Percentiles rank a stretch among this genome's conserved stretches.
phyloP scores from a whole-genome alignment of 805 yeast species.

The Candida caryicola region DNA sequence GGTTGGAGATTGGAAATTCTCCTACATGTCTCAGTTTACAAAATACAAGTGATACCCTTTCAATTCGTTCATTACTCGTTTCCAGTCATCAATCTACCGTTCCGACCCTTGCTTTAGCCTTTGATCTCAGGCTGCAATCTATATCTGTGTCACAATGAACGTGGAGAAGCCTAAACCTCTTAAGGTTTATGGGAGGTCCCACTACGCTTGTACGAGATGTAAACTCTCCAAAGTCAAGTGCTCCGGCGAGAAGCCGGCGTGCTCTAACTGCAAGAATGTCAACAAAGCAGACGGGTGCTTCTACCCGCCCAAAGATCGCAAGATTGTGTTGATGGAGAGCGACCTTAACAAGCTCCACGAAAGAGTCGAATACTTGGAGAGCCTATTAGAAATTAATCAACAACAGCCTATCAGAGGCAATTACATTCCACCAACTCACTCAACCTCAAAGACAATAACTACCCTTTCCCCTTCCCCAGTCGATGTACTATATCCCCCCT shows the following conservation, averaged over 20 bases:
- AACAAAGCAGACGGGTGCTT: slow-evolving; percentile 31
- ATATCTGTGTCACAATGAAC: neutral
- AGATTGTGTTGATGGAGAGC: slow-evolving; percentile 42
- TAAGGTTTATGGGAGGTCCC: slow-evolving; percentile 41
- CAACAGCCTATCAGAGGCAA: slow-evolving; percentile 3
- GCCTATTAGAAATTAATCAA: neutral
- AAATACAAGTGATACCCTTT: too few relatives aligned
- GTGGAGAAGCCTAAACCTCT: slow-evolving; percentile 24
- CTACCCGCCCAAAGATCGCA: slow-evolving; percentile 39
- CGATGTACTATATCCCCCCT: neutral
- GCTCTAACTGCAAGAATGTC: slow-evolving; percentile 37
- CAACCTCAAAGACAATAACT: neutral
- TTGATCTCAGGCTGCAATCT: too few relatives aligned
- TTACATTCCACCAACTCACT: neutral
- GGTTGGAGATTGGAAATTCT: too few relatives aligned
- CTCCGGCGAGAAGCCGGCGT: slow-evolving; percentile 41
- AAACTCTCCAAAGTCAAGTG: slow-evolving; percentile 40
- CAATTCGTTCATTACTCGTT: too few relatives aligned
- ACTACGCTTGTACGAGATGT: slow-evolving; percentile 44
- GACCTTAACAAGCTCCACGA: slow-evolving; percentile 36
- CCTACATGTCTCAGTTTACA: too few relatives aligned
- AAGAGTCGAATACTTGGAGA: slow-evolving; percentile 29
- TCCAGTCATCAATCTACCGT: too few relatives aligned
- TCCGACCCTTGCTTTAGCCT: too few relatives aligned
- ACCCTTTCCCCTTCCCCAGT: neutral